These are phyloP conservation scores for Pseudognaphalium luteoalbum DNA, from an alignment of 129 eudicot species.

Conservation along the genomic window DNA sequence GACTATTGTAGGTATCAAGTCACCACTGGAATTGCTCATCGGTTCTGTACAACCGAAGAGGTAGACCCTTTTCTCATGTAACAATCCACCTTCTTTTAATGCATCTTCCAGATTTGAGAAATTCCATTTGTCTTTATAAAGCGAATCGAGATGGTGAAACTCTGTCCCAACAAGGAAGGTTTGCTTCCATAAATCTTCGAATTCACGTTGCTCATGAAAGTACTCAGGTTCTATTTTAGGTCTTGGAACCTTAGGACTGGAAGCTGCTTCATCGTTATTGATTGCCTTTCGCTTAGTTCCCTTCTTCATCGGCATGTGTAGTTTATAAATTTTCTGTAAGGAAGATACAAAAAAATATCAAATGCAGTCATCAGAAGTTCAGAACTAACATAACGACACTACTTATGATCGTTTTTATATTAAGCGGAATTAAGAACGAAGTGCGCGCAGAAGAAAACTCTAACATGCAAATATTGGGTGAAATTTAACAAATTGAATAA, in stretches of 20 bases:
- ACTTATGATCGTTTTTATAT: too few relatives aligned
- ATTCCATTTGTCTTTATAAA: neutral
- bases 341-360: neutral
- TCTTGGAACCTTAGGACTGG: neutral
- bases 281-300: conserved; percentile 6
- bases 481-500: too few relatives aligned
- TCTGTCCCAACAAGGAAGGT: neutral
- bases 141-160: neutral
- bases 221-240: neutral
- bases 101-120: conserved; percentile 29
- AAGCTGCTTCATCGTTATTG: neutral
- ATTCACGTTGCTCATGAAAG: neutral
- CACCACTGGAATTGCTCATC: neutral
- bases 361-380: neutral
- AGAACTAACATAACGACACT: too few relatives aligned
- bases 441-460: too few relatives aligned
- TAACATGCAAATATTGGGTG: too few relatives aligned
- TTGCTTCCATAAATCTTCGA: neutral
- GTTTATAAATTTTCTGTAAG: neutral
- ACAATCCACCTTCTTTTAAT: conserved; percentile 80
- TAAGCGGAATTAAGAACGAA: too few relatives aligned
- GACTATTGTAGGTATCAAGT: conserved; percentile 65
- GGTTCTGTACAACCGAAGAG: conserved; percentile 79
- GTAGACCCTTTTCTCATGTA: conserved; percentile 73
- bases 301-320: neutral